Percentiles rank a stretch among this genome's conserved stretches.
Conservation (phyloP, 164 flowering plant genomes). For the Cinnamomum chago region DNA sequence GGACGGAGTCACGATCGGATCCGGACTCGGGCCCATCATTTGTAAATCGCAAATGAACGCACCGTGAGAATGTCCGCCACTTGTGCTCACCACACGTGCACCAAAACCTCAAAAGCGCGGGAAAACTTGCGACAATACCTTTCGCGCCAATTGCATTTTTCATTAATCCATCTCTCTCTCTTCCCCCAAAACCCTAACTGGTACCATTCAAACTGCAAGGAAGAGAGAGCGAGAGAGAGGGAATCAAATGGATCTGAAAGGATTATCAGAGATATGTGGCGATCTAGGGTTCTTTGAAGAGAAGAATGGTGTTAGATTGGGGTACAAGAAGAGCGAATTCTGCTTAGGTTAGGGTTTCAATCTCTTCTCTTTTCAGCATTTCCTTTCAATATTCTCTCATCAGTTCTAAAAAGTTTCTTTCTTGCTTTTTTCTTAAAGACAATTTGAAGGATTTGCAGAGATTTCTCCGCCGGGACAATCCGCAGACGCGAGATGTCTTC, state of each 20-base stretch:
- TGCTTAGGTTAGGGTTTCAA: constrained; percentile 49
- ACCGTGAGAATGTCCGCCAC: neutral
- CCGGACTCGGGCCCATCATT: no score
- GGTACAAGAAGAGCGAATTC: constrained; percentile 49
- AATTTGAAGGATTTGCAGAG: constrained; percentile 89
- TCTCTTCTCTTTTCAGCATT: neutral
- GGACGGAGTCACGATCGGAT: no score
- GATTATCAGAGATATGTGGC: constrained; percentile 62
- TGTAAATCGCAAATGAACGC: no score
- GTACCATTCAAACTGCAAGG: neutral
- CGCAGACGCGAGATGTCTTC: constrained; percentile 75
- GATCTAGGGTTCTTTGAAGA: constrained; percentile 64
- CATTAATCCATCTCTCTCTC: neutral
- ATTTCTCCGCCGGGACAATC: constrained; percentile 86
- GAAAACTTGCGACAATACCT: neutral
- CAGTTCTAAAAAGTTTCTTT: neutral
- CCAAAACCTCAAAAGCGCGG: constrained; percentile 1
- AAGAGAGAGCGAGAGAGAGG: no score
- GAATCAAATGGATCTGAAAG: constrained; percentile 41
- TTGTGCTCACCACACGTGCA: neutral
- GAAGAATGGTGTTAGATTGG: constrained; percentile 48
- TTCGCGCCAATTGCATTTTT: constrained; percentile 6
- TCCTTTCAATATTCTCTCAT: neutral
- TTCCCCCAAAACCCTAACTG: constrained; percentile 3
- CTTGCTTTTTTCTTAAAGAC: constrained; percentile 31